Evolutionary conservation across 2,329 filamentous ascomycete species (phyloP), one percentile per base, ranked within the genome.

Genomic region (Colletotrichum caudatum): DNA sequence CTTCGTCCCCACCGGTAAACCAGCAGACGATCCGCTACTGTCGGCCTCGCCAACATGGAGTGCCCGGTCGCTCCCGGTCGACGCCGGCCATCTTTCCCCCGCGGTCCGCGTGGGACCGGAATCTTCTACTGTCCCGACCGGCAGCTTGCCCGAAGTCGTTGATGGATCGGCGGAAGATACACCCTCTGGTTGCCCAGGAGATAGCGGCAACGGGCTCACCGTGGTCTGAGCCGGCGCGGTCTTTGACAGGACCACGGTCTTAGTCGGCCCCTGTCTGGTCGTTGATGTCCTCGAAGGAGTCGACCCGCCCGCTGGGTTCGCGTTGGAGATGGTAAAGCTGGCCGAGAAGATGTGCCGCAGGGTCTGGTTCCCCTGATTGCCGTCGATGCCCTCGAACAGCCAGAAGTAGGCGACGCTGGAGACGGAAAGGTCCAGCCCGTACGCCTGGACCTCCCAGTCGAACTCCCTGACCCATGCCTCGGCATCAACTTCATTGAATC

Each of bases 311-410:
- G 29, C 29, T 1, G 23, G 12, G 5, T 26, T 39, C n/a, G 50
- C 48, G 23, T 79, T 54, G 77, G 72, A 74, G 20, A 76, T 75
- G 61, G 74, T 74, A 66, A 76, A 76, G 39, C 53, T 74, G 0
- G 69, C 39, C 1, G 73, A 74, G 1, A 60, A 56, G 33, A 71
- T 48, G 12, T 50, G 26, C 0, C 23, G 26, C 5, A 46, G 48
- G 0, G 33, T 23, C 11, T 46, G 37, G 26, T 71, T 66, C 5
- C 74, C 76, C 14, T 73, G 74, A 7, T 48, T 44, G 4, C 61
- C 53, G 4, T 54, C n/a, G 18, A 46, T 56, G 12, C 74, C 74
- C 33, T 77, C 70, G 46, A 74, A 76, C n/a, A 77, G 53, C 75
- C 74, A 76, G 20, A 75, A 59, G 54, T 74, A 76, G 61, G 75